These are phyloP conservation scores for Suillus lakei DNA, from an alignment of 768 basidiomycete genomes.

Conservation along the genomic window DNA sequence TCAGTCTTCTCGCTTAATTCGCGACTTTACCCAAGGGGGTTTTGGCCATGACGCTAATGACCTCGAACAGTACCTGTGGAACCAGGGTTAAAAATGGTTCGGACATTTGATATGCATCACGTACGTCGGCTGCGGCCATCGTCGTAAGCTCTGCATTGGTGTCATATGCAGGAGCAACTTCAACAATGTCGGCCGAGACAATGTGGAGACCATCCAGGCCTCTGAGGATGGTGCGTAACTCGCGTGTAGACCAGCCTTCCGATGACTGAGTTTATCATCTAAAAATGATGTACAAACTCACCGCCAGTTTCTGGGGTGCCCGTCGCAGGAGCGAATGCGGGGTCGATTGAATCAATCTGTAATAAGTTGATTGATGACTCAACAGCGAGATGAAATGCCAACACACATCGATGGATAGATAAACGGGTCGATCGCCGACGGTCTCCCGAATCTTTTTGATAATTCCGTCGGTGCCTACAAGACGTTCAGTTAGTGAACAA, in stretches of 20 bases:
- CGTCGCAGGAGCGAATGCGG: slow-evolving; percentile 81
- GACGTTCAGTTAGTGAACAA: slow-evolving; percentile 1
- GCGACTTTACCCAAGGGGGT: slow-evolving; percentile 69
- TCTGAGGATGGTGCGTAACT: slow-evolving; percentile 75
- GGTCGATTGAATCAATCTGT: slow-evolving; percentile 81
- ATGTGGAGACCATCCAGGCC: slow-evolving; percentile 78
- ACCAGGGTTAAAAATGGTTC: slow-evolving; percentile 15
- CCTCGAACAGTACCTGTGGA: slow-evolving; percentile 70
- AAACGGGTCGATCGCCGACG: slow-evolving; percentile 75
- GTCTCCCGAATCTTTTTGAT: slow-evolving; percentile 80
- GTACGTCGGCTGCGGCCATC: slow-evolving; percentile 65
- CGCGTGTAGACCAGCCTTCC: slow-evolving; percentile 74
- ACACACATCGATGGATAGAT: slow-evolving; percentile 77
- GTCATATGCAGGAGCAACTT: slow-evolving; percentile 85
- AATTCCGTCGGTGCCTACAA: slow-evolving; percentile 70
- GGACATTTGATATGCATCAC: slow-evolving; percentile 25
- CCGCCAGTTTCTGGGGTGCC: slow-evolving; percentile 87
- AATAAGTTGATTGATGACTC: slow-evolving; percentile 2
- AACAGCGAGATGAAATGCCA: slow-evolving; percentile 9
- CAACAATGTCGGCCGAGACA: slow-evolving; percentile 84
- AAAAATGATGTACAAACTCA: slow-evolving; percentile 13
- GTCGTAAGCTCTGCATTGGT: slow-evolving; percentile 66
- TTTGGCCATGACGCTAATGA: slow-evolving; percentile 80
- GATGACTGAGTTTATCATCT: slow-evolving; percentile 11
- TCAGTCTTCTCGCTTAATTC: slow-evolving; percentile 16